phyloP scores from a whole-genome alignment of 441 rosid species.

The Populus hybrid region DNA sequence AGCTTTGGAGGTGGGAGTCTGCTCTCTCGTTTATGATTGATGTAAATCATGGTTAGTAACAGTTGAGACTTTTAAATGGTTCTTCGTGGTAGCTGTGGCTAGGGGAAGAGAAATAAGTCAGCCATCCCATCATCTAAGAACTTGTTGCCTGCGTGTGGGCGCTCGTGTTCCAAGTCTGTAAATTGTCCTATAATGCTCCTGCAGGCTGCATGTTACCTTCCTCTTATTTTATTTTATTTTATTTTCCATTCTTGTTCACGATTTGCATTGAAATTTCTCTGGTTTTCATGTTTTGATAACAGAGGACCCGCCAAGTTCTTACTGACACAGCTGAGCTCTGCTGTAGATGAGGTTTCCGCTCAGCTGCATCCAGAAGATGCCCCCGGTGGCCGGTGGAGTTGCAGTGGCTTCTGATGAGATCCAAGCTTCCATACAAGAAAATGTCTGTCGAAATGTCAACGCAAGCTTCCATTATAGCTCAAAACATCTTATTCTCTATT shows the following conservation, averaged over 20 bases:
- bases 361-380: too few species aligned
- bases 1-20: constrained; percentile 46
- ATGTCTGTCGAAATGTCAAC: not conserved
- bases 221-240: too few species aligned
- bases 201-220: not conserved
- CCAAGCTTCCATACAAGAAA: constrained; percentile 25
- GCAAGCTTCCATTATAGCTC: not conserved
- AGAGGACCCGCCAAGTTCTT: constrained; percentile 38
- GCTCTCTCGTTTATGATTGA: not conserved
- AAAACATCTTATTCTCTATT: not conserved
- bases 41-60: not conserved
- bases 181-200: not conserved
- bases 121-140: not conserved
- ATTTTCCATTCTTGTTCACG: not conserved
- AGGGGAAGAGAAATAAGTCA: not conserved
- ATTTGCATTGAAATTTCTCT: constrained; percentile 8
- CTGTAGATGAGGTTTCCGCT: constrained; percentile 33
- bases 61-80: not conserved
- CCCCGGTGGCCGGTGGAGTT: not conserved
- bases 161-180: too few species aligned
- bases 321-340: constrained; percentile 37
- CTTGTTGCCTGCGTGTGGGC: not conserved
- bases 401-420: constrained; percentile 30
- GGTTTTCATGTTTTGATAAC: constrained; percentile 11
- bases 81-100: not conserved